Evolutionary conservation across 108 stramenopile genomes (phyloP).

Genomic region (Skeletonema costatum): DNA sequence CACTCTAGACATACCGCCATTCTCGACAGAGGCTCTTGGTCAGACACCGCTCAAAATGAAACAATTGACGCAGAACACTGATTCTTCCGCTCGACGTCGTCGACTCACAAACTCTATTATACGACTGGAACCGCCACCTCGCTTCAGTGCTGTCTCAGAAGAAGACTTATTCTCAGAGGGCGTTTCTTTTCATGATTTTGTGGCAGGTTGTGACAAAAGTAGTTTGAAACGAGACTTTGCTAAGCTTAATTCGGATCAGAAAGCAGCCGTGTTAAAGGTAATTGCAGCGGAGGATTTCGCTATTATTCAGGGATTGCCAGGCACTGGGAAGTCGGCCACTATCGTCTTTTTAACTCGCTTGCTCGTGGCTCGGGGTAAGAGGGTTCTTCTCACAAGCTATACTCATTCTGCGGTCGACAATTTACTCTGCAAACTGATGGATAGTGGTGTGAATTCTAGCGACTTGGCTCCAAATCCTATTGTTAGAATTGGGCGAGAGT

Average conservation of each 20-base stretch:
- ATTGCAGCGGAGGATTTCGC: conserved; percentile 77
- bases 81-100: conserved; percentile 25
- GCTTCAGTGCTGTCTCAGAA: conserved; percentile 14
- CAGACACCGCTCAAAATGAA: conserved; percentile 43
- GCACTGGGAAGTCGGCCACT: conserved; percentile 90
- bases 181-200: background rate
- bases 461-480: conserved; percentile 28
- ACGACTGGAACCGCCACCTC: conserved; percentile 27
- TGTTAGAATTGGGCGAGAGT: conserved; percentile 67
- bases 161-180: conserved; percentile 31
- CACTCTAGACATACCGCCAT: conserved; percentile 48
- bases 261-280: conserved; percentile 69
- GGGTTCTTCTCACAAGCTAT: conserved; percentile 94
- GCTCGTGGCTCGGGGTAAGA: conserved; percentile 83
- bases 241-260: conserved; percentile 78
- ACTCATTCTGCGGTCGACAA: conserved; percentile 98
- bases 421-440: conserved; percentile 88
- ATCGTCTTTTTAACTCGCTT: conserved; percentile 85
- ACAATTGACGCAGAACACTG: conserved; percentile 32
- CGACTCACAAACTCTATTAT: conserved; percentile 45
- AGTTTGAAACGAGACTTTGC: conserved; percentile 58
- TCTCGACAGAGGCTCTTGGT: conserved; percentile 45
- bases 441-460: conserved; percentile 50
- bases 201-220: conserved; percentile 67
- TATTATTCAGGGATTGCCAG: conserved; percentile 70